These are phyloP conservation scores for Vaccinium macrocarpon DNA, from an alignment of 148 eudicot genomes.

Conservation along the genomic window DNA sequence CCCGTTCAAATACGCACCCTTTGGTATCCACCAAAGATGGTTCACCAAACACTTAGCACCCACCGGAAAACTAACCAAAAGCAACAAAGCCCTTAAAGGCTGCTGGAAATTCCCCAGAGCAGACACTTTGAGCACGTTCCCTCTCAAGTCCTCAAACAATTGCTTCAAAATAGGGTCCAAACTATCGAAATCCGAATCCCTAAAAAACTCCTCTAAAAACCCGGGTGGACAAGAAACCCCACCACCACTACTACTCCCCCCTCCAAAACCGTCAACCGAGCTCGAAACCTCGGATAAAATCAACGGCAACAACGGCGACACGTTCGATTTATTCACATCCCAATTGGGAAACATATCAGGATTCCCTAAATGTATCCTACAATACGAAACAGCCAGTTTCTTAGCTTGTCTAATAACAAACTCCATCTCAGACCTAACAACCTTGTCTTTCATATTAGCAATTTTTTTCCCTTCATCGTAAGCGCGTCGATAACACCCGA, in stretches of 20 bases:
- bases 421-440: conserved; percentile 66
- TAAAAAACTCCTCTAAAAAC: conserved; percentile 75
- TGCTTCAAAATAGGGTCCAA: conserved; percentile 77
- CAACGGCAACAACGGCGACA: conserved; percentile 72
- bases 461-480: conserved; percentile 78
- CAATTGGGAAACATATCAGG: conserved; percentile 69
- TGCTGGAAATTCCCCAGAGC: conserved; percentile 95
- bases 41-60: conserved; percentile 73
- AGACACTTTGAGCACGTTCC: conserved; percentile 70
- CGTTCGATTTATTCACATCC: conserved; percentile 23
- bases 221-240: conserved; percentile 63
- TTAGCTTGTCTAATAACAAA: conserved; percentile 58
- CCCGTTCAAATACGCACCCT: conserved; percentile 70
- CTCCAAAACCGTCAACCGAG: conserved; percentile 60
- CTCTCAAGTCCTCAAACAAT: conserved; percentile 90
- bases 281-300: conserved; percentile 59
- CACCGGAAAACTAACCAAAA: conserved; percentile 58
- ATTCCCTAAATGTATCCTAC: conserved; percentile 83
- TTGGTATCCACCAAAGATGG: conserved; percentile 94
- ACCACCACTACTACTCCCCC: conserved; percentile 37
- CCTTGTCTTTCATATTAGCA: conserved; percentile 64
- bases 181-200: conserved; percentile 77
- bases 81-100: conserved; percentile 78
- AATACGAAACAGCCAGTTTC: conserved; percentile 65
- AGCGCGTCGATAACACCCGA: conserved; percentile 71